These are phyloP conservation scores for Urtica urens DNA, from an alignment of 306 rosid species.

Conservation along the genomic window DNA sequence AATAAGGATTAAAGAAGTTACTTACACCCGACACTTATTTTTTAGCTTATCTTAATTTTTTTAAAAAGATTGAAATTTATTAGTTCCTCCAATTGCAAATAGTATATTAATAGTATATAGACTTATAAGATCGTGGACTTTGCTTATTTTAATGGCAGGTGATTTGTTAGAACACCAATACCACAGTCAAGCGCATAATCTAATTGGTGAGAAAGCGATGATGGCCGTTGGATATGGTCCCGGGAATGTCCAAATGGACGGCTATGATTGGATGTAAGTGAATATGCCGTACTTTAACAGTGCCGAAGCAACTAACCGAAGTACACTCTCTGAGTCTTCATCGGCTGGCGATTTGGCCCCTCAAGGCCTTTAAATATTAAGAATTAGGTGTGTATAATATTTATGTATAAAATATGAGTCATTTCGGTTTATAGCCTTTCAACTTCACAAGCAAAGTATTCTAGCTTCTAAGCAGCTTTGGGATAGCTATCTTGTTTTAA, in stretches of 20 bases:
- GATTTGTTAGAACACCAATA: conserved; percentile 23
- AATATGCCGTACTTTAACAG: conserved; percentile 15
- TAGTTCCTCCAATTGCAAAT: no score
- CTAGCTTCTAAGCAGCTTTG: no score
- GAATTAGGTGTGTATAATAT: no score
- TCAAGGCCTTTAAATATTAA: conserved; percentile 11
- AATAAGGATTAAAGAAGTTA: no score
- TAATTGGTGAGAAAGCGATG: conserved; percentile 12
- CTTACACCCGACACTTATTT: no score
- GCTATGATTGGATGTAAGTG: conserved; percentile 24
- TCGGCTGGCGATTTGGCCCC: conserved; percentile 40
- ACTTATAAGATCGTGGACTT: not conserved
- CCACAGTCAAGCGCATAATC: conserved; percentile 14
- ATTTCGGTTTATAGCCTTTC: no score
- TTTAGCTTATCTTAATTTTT: no score
- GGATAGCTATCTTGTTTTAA: no score
- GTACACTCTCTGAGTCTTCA: conserved; percentile 27
- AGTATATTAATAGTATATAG: no score
- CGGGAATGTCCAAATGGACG: conserved; percentile 20
- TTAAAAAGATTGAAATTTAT: no score
- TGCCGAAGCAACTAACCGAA: conserved; percentile 12
- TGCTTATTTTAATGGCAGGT: conserved; percentile 16
- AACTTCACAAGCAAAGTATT: no score
- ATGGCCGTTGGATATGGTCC: conserved; percentile 8
- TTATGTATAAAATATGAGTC: no score